Evolutionary conservation across 805 yeast species (phyloP).

Genomic region (Debaryomyces castellii): DNA sequence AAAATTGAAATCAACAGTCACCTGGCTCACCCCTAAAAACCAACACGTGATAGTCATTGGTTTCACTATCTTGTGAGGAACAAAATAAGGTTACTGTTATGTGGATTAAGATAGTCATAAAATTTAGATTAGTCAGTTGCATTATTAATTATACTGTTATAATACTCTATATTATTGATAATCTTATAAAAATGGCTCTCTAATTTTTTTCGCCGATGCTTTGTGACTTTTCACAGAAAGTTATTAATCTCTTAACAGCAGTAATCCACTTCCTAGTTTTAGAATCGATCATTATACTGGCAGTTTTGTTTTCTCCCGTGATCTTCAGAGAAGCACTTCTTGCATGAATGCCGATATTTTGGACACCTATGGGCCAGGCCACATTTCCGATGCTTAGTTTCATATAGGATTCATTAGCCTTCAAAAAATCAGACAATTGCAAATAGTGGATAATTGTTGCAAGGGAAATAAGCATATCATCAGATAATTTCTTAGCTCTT

Average conservation of each 20-base stretch:
- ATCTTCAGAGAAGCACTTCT: constrained; percentile 63
- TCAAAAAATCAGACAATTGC: constrained; percentile 50
- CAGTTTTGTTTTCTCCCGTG: constrained; percentile 45
- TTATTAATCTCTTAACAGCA: constrained; percentile 70
- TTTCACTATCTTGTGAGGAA: too few species aligned
- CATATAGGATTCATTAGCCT: constrained; percentile 69
- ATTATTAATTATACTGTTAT: too few species aligned
- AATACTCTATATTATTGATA: too few species aligned
- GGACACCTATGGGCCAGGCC: constrained; percentile 91
- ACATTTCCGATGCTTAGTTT: constrained; percentile 81
- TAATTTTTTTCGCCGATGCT: too few species aligned
- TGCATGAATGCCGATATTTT: constrained; percentile 76
- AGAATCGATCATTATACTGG: constrained; percentile 81
- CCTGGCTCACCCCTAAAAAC: background rate
- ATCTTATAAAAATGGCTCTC: too few species aligned
- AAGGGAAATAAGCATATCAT: constrained; percentile 51
- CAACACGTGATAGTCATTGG: background rate
- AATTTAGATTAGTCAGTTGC: too few species aligned
- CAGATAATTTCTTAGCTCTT: constrained; percentile 36
- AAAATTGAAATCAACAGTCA: background rate
- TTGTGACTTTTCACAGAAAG: constrained; percentile 41
- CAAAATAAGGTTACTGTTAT: too few species aligned
- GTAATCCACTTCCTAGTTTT: constrained; percentile 74
- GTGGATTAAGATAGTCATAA: too few species aligned
- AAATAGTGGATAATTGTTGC: constrained; percentile 58